Conservation (phyloP, 2,329 filamentous ascomycete genomes). For the Myriosclerotinia scirpicola region DNA sequence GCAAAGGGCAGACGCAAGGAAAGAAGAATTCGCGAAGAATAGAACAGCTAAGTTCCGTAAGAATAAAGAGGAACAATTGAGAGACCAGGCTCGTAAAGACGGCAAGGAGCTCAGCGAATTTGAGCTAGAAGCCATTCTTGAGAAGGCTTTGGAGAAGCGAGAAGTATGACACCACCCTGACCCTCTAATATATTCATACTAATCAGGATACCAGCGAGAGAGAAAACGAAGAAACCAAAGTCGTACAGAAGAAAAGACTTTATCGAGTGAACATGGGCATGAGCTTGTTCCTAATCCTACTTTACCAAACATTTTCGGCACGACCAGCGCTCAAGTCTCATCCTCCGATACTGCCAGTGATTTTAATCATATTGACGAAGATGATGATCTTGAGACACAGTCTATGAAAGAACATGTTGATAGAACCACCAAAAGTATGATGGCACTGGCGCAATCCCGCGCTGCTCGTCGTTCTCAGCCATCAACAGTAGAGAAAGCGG, state of each 20-base stretch:
- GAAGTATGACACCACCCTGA: conserved; percentile 12
- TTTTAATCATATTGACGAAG: background rate
- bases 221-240: conserved; percentile 14
- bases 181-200: background rate
- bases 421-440: background rate
- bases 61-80: background rate
- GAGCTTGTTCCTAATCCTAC: background rate
- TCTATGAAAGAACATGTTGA: background rate
- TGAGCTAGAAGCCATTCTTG: conserved; percentile 16
- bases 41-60: background rate
- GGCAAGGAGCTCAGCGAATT: background rate
- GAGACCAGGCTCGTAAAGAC: background rate
- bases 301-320: background rate
- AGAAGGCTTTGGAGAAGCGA: conserved; percentile 22
- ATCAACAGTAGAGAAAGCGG: background rate
- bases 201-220: background rate
- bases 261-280: background rate
- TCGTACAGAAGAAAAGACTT: background rate
- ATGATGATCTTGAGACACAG: background rate
- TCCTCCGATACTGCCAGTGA: background rate
- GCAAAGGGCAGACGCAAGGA: background rate
- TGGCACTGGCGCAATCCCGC: background rate
- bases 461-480: background rate
- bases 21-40: background rate
- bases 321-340: background rate